Evolutionary conservation across 768 basidiomycete species (phyloP), one percentile per base, ranked within the genome.

Genomic region (Tricholomella constricta): DNA sequence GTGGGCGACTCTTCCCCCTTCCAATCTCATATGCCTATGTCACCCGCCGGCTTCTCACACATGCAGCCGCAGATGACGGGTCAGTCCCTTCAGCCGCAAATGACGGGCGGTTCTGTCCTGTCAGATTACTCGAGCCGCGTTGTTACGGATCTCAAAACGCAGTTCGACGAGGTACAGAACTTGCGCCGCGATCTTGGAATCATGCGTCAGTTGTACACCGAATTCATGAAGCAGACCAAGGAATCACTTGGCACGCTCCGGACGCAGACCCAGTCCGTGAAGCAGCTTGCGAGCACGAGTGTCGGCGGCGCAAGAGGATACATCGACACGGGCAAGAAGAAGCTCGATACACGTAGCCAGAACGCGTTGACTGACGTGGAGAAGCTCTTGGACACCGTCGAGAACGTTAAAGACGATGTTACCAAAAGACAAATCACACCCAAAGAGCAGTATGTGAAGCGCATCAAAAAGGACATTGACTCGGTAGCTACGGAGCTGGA

Each of bases 111-210:
- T n/a, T 90, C 90, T 1, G 72, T 84, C 48, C 68, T 83, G 64
- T 88, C 87, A 10, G 86, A 91, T 44, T 85, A 89, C 63, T 84
- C 89, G 11, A 77, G 65, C 35, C 85, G 89, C 1, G 83, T 94
- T 38, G 87, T 92, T 11, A 73, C 75, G 7, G 92, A 96, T 64
- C 79, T 98, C 54, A 89, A 91, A 69, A 89, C 86, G 3, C 95
- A 98, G 65, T 94, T 94, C 64, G 92, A 96, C 69, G 94, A 97
- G 64, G 88, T 98, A 12, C 94, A 95, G 67, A 91, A 91, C 63
- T 78, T 99, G 17, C 88, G 97, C 11, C 85, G 95, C 1, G 97
- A 98, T 65, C 78, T 99, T 6, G 94, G 91, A 0, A 81, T 91
- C 62, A 92, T 97, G 86, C 84, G 94, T 3, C 96, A 98, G 72